Conservation (phyloP, 257 asterid genomes). For the Solanum piurae region DNA sequence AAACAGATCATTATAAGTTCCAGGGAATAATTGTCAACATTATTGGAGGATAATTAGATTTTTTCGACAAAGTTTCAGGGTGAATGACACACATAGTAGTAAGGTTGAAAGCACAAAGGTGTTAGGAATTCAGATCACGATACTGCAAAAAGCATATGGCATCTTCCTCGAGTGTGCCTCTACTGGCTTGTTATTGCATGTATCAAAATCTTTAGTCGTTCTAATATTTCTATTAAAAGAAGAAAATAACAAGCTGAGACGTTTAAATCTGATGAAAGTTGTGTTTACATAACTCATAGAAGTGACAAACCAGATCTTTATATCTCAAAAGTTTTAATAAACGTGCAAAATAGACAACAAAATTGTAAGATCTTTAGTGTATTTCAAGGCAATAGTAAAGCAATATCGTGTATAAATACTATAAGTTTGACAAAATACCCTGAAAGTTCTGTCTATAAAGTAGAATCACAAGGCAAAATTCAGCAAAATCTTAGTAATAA, state of each 20-base stretch:
- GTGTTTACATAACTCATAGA: background rate
- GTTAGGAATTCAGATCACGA: background rate
- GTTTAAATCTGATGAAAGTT: background rate
- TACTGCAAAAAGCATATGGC: background rate
- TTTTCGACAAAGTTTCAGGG: background rate
- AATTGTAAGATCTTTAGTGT: background rate
- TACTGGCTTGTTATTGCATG: background rate
- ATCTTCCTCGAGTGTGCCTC: background rate
- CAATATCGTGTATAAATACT: background rate
- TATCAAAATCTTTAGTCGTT: background rate
- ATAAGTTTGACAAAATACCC: background rate
- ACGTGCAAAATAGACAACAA: background rate
- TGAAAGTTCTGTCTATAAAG: background rate
- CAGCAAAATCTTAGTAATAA: background rate
- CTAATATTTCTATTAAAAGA: background rate
- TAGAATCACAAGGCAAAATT: background rate
- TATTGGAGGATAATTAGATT: background rate
- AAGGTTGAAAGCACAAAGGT: background rate
- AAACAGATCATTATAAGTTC: background rate
- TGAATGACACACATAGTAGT: background rate
- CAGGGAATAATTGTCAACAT: background rate
- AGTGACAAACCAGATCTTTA: background rate
- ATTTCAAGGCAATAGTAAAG: background rate
- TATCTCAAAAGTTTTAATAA: background rate
- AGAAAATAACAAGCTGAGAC: background rate